Base-by-base conservation (phyloP, 2,329 filamentous ascomycete species). In the Cladosporium sp. region DNA sequence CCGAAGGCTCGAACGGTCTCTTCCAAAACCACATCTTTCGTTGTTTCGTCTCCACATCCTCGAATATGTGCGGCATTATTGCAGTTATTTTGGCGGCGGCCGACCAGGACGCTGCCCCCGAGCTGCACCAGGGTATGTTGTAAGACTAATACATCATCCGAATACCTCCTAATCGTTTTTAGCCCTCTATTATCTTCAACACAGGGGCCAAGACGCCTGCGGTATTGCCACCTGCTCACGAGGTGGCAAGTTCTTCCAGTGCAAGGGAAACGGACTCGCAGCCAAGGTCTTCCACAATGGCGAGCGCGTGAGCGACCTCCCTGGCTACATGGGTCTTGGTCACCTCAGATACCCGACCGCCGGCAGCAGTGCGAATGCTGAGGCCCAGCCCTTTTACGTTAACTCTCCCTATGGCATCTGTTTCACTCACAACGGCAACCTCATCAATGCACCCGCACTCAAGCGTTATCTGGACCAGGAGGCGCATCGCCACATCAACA, bases 301-400 rank as follows among this genome's bases (percentile, higher is more conserved):
- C 57, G 78, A 81, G 52, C 80, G 86, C 54, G 77, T 91, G 35
- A 73, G 79, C 42, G 83, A 90, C 62, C 78, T 93, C 45, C 86
- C 88, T 11, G 90, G 90, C 29, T 92, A 82, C 69, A 91, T 93
- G 86, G 89, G 88, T 54, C 78, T 95, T 53, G 86, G 82, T 36
- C 91, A 96, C 69, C 70, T 96, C 59, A 78, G 91, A 66, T 96
- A 96, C 69, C 91, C 91, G 9, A 96, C 91, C 7, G 86, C 87
- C 11, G 91, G 91, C 51, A 93, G 84, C 66, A 87, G 85, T 58
- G 82, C 82, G 52, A 92, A 88, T 62, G 84, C 88, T 7, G 89
- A 95, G 70, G 88, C 88, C 9, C 90, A 95, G 69, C 91, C 91
- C 0, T 95, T 96, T 69, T 95, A 93, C 65, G 88, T 93, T 61